These are phyloP conservation scores for Dimocarpus longan DNA, from an alignment of 345 rosid genomes.

Conservation along the genomic window DNA sequence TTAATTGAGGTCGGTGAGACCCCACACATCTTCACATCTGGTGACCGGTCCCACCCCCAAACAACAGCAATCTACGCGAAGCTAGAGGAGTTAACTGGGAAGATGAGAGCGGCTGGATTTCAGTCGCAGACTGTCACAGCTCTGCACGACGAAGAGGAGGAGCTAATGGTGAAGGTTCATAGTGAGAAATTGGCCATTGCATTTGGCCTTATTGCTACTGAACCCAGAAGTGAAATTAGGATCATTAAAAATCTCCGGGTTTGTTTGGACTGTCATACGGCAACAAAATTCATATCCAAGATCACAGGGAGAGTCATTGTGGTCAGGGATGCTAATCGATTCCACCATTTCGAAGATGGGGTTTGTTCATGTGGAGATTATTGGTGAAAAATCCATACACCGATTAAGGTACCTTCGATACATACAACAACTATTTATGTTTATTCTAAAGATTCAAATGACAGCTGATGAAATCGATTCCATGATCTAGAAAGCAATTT, in stretches of 20 bases:
- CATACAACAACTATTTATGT: neutral
- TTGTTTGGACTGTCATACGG: slow-evolving; percentile 78
- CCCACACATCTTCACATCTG: slow-evolving; percentile 69
- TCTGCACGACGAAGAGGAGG: slow-evolving; percentile 84
- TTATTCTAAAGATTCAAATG: too few relatives aligned
- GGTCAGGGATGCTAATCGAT: slow-evolving; percentile 80
- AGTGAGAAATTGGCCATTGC: slow-evolving; percentile 88
- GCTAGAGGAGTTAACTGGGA: slow-evolving; percentile 60
- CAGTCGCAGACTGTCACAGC: slow-evolving; percentile 59
- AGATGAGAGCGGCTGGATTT: slow-evolving; percentile 79
- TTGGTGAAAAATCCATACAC: slow-evolving; percentile 42
- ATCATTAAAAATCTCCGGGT: slow-evolving; percentile 80
- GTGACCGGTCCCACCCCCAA: slow-evolving; percentile 74
- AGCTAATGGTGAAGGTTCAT: slow-evolving; percentile 65
- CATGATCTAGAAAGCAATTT: too few relatives aligned
- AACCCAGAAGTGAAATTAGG: slow-evolving; percentile 66
- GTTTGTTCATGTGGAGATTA: slow-evolving; percentile 82
- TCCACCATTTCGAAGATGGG: slow-evolving; percentile 82
- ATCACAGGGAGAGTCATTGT: slow-evolving; percentile 66
- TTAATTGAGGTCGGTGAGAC: slow-evolving; percentile 65
- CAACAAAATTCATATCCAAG: slow-evolving; percentile 74
- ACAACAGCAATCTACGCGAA: slow-evolving; percentile 56
- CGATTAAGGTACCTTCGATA: neutral
- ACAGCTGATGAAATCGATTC: too few relatives aligned
- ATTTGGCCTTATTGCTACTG: slow-evolving; percentile 70